Conservation (phyloP, 768 basidiomycete species). For the Lentinula lateritia region DNA sequence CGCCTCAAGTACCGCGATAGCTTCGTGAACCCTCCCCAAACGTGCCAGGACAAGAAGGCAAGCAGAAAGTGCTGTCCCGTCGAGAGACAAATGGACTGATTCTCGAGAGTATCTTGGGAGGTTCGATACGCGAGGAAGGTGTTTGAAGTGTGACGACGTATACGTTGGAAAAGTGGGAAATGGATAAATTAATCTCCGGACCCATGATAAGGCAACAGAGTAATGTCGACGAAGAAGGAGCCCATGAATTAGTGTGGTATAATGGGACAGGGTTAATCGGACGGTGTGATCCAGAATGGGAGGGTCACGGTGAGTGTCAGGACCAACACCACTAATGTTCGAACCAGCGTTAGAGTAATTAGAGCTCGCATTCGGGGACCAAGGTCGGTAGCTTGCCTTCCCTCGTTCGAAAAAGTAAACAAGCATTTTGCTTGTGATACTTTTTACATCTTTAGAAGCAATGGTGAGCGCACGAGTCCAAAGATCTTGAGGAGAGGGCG, state of each 20-base stretch:
- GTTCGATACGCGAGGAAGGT: neutral
- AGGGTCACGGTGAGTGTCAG: neutral
- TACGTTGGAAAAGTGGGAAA: neutral
- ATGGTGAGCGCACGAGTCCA: conserved; percentile 4
- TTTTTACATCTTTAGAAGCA: neutral
- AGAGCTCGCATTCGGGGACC: neutral
- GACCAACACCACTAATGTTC: neutral
- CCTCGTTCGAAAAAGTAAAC: neutral
- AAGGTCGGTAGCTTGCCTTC: neutral
- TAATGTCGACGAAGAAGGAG: conserved; percentile 3
- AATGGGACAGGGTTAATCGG: conserved; percentile 3
- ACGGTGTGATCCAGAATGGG: neutral
- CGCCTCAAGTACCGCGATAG: neutral
- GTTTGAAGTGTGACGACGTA: neutral
- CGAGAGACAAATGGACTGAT: neutral
- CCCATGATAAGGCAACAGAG: neutral
- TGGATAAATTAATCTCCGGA: neutral
- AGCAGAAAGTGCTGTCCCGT: neutral
- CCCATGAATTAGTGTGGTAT: conserved; percentile 1
- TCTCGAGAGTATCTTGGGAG: neutral
- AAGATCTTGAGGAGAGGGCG: neutral
- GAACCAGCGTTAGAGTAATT: neutral
- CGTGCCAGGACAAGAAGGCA: neutral
- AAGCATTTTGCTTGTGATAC: neutral
- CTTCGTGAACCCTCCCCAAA: neutral